Evolutionary conservation across 1,139 yeast species (phyloP), one percentile per base, ranked within the genome.

Genomic region (Pichia sp.): DNA sequence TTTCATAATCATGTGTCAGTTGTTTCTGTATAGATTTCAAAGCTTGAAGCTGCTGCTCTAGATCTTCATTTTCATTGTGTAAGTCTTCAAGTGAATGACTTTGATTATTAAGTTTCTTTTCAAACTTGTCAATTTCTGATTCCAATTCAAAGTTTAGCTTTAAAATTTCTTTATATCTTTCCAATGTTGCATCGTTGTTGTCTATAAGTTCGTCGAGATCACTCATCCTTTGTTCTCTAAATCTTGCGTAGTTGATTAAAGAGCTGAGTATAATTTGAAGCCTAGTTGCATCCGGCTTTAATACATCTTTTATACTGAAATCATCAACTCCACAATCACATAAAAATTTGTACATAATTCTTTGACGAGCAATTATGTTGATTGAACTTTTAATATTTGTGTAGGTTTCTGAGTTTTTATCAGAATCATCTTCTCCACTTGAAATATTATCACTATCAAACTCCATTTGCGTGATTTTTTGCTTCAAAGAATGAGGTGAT

Each of bases 201-300:
- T 68, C 64, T 31, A 81, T 74, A 34, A 79, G 64, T 22, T 71
- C 72, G 44, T 80, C 88, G 53, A 84, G 79, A 52, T 77, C 88
- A 18, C 68, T 71, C 57, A 83, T 74, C 42, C 84, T 78, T 49
- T 79, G 84, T 53, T 85, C 95, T 50, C 95, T 69, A 54, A 84
- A 86, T 44, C 93, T 65, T 2, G 94, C 94, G 66, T 76, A 88
- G 56, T 88, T 86, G 15, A 86, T 83, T 39, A 88, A 79, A 1
- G 93, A 94, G 57, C 95, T 84, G 24, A 88, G 61, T 17, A 84
- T 69, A 37, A 93, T 67, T 49, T 78, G 65, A 3, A 77, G 68
- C 43, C 94, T 66, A 36, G 60, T 62, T 0, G 84, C 69, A 20
- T 86, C 95, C 0, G 96, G 96, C 47, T 70, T 75, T 38, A 69